Evolutionary conservation across 2,329 filamentous ascomycete genomes (phyloP).

Genomic region (Cladosporium sp.): DNA sequence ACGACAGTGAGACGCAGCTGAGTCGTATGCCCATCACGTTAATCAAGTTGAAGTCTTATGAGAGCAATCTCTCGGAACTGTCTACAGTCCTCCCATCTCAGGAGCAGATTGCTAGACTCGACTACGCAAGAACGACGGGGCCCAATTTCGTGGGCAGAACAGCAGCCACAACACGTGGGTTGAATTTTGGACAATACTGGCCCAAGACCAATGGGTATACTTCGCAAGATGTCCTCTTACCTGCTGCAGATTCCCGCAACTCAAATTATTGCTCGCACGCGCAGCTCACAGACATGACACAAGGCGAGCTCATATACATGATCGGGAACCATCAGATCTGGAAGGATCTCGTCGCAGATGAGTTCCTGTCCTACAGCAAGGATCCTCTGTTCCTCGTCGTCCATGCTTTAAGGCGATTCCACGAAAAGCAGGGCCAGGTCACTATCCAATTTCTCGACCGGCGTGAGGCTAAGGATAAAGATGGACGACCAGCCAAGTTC

Average conservation of each 20-base stretch:
- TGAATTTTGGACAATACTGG: neutral
- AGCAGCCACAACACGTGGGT: neutral
- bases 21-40: too few species aligned
- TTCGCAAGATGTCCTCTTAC: neutral
- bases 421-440: neutral
- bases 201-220: slow-evolving; percentile 8
- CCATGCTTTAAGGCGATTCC: slow-evolving; percentile 8
- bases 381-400: slow-evolving; percentile 11
- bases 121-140: neutral
- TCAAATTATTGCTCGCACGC: neutral
- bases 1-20: too few species aligned
- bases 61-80: neutral
- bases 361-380: slow-evolving; percentile 13
- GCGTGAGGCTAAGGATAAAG: neutral
- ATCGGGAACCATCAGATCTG: slow-evolving; percentile 11
- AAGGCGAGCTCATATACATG: slow-evolving; percentile 11
- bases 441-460: slow-evolving; percentile 15
- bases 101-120: neutral
- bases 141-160: slow-evolving; percentile 5
- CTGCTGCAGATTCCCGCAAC: slow-evolving; percentile 1
- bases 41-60: neutral
- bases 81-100: neutral
- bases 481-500: neutral
- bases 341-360: slow-evolving; percentile 7
- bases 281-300: neutral